These are phyloP conservation scores for Cnidoscolus chayamansa DNA, from an alignment of 441 rosid species.

Conservation along the genomic window DNA sequence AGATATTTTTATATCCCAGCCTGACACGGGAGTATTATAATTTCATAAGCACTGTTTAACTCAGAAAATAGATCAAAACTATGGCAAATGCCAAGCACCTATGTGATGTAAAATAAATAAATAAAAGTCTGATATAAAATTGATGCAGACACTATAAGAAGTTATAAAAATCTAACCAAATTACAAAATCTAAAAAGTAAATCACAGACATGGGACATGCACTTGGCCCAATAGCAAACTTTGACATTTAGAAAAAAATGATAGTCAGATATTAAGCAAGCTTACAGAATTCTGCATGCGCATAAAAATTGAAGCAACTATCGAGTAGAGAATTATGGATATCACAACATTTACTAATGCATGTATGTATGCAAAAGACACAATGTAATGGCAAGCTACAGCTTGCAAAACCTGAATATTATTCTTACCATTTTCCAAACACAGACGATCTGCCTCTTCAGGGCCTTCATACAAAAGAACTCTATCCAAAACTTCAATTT, in stretches of 20 bases:
- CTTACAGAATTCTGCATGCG: neutral
- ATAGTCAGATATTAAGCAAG: neutral
- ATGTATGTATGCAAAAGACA: conserved; percentile 12
- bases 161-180: neutral
- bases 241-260: neutral
- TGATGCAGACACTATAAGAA: neutral
- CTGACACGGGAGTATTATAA: conserved; percentile 45
- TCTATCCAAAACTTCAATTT: conserved; percentile 84
- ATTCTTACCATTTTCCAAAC: conserved; percentile 82
- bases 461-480: conserved; percentile 85
- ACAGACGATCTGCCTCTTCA: conserved; percentile 74
- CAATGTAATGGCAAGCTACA: conserved; percentile 15
- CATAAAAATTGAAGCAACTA: conserved; percentile 15
- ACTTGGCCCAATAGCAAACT: neutral
- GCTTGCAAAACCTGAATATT: conserved; percentile 12
- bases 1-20: conserved; percentile 81
- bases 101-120: neutral
- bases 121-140: neutral
- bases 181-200: neutral
- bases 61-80: conserved; percentile 15
- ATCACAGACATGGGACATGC: neutral
- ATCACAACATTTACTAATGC: conserved; percentile 10
- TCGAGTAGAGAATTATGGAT: conserved; percentile 10
- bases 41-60: conserved; percentile 20
- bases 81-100: neutral